A percentile compares a stretch with the other conserved stretches of the same genome.
Evolutionary conservation across 2,329 filamentous ascomycete species (phyloP).

Genomic region (Calonectria fujianensis): DNA sequence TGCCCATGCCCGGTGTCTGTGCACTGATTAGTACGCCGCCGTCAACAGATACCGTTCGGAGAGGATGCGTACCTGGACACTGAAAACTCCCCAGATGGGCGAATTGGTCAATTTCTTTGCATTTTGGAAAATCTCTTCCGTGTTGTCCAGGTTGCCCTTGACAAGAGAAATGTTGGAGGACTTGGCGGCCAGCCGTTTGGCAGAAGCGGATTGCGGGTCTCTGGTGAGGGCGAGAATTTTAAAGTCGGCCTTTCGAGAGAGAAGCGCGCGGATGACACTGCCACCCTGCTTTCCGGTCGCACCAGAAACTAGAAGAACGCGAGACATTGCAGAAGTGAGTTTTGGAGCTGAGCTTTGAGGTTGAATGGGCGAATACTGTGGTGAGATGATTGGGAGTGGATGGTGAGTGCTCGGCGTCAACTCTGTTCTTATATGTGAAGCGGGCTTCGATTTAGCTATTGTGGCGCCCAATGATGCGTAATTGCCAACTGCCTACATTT

Average conservation of each 20-base stretch:
- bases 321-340: neutral
- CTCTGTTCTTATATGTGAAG: neutral
- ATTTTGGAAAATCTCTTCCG: conserved; percentile 68
- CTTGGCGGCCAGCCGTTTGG: conserved; percentile 67
- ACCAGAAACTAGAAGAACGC: neutral
- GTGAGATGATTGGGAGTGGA: too few relatives aligned
- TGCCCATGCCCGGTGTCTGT: conserved; percentile 38
- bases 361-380: neutral
- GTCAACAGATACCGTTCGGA: neutral
- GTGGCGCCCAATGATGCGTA: too few relatives aligned
- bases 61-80: conserved; percentile 69
- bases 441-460: neutral
- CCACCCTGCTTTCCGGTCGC: conserved; percentile 18
- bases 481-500: neutral
- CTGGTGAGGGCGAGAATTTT: conserved; percentile 78
- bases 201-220: conserved; percentile 69
- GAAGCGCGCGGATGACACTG: conserved; percentile 6
- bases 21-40: neutral
- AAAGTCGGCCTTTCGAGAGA: conserved; percentile 58
- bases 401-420: neutral
- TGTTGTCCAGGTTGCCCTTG: conserved; percentile 74
- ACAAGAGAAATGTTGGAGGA: conserved; percentile 72
- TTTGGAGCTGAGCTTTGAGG: neutral
- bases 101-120: conserved; percentile 53
- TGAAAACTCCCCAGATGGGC: conserved; percentile 76